Percentiles rank a stretch among this genome's conserved stretches.
These are phyloP conservation scores for Tetrahymena malaccensis DNA, from an alignment of 73 alveolate species.

Conservation along the genomic window DNA sequence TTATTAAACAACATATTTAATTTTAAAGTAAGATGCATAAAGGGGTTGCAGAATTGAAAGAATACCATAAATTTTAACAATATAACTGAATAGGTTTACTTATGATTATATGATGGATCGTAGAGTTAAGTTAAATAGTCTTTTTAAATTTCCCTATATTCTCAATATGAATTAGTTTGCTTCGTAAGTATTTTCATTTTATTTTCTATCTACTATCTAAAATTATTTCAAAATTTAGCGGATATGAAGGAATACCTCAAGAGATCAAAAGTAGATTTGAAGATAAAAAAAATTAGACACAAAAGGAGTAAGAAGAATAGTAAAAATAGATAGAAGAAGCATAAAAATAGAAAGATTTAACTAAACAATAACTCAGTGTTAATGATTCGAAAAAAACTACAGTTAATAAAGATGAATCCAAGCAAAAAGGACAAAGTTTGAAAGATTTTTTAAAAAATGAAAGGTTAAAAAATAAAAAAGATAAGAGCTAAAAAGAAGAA, in stretches of 20 bases:
- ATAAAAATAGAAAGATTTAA: conserved; percentile 3
- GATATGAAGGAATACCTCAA: not conserved
- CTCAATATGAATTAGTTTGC: conserved; percentile 56
- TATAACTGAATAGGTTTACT: conserved; percentile 81
- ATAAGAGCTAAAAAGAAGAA: conserved; percentile 7
- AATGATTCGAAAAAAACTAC: not conserved
- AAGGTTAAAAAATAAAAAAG: conserved; percentile 21
- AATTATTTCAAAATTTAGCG: not conserved
- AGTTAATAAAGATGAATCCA: not conserved
- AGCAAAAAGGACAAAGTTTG: conserved; percentile 1
- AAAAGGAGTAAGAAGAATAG: not conserved
- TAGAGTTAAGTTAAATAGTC: conserved; percentile 73
- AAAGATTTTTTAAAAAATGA: conserved; percentile 7
- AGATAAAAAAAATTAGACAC: not conserved
- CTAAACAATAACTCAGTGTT: not conserved
- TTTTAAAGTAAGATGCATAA: conserved; percentile 63
- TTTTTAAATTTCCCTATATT: conserved; percentile 61
- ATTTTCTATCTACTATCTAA: not conserved
- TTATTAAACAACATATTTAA: not conserved
- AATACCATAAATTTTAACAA: conserved; percentile 67
- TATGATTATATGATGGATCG: conserved; percentile 65
- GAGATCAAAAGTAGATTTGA: not conserved
- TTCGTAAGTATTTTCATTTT: not conserved
- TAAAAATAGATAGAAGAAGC: conserved; percentile 12
- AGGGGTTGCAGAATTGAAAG: conserved; percentile 71